Percentiles rank a stretch among this genome's conserved stretches.
Evolutionary conservation across 1,284 basidiomycete species (phyloP).

Genomic region (Somion occarium): DNA sequence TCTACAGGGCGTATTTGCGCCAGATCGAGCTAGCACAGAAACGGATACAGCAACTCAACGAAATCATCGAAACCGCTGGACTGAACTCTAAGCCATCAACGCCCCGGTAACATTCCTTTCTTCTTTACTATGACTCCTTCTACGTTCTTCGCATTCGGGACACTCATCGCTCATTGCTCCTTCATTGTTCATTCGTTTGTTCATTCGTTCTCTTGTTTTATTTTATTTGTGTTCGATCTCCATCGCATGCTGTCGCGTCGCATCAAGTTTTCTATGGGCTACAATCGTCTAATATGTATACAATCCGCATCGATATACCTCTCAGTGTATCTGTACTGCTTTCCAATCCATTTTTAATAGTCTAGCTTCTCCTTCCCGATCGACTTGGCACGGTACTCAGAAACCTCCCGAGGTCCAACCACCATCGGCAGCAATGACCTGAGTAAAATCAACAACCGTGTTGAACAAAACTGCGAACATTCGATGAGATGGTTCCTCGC

Average conservation of each 20-base stretch:
- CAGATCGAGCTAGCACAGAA: slow-evolving; percentile 70
- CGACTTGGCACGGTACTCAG: not conserved
- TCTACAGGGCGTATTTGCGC: slow-evolving; percentile 55
- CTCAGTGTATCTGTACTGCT: not conserved
- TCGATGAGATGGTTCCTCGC: slow-evolving; percentile 25
- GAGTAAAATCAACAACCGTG: not conserved
- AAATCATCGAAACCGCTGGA: slow-evolving; percentile 49
- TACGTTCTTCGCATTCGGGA: slow-evolving; percentile 2
- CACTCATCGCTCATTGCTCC: slow-evolving; percentile 1
- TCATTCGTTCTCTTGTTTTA: not conserved
- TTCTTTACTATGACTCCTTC: slow-evolving; percentile 3
- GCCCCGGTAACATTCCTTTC: slow-evolving; percentile 2
- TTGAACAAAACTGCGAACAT: not conserved
- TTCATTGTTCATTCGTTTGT: not conserved
- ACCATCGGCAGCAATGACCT: slow-evolving; percentile 28
- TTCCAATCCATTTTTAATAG: not conserved
- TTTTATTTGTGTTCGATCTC: no score
- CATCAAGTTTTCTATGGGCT: slow-evolving; percentile 3
- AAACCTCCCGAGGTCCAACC: slow-evolving; percentile 20
- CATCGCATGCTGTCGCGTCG: slow-evolving; percentile 6
- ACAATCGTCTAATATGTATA: not conserved
- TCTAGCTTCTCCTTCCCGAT: not conserved
- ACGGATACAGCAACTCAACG: slow-evolving; percentile 59
- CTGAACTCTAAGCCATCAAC: slow-evolving; percentile 28
- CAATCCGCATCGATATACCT: not conserved